phyloP scores from a whole-genome alignment of 1,284 basidiomycete species.

The Ustilago hordei region DNA sequence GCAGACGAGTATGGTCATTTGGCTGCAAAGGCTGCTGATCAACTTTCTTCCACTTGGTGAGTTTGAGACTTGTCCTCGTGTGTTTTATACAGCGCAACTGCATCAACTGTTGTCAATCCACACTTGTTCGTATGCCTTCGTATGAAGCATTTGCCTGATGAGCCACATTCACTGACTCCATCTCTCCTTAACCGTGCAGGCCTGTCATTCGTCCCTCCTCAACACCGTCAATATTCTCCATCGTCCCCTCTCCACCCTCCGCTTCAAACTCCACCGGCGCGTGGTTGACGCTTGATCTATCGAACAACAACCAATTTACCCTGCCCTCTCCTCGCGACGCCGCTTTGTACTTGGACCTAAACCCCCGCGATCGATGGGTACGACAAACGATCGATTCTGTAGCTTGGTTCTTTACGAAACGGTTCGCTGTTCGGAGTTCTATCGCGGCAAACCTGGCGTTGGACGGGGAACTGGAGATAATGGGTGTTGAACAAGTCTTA shows the following conservation, averaged over 20 bases:
- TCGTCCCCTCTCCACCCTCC: background rate
- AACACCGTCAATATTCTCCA: constrained; percentile 22
- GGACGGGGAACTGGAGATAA: constrained; percentile 26
- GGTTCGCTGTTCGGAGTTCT: constrained; percentile 16
- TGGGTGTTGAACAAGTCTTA: constrained; percentile 37
- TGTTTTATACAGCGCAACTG: background rate
- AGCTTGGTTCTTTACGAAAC: constrained; percentile 29
- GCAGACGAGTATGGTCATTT: constrained; percentile 57
- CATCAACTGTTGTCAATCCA: no score
- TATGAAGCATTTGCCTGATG: no score
- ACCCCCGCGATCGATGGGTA: constrained; percentile 37
- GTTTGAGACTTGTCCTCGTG: constrained; percentile 2
- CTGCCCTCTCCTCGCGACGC: constrained; percentile 25
- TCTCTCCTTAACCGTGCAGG: constrained; percentile 9
- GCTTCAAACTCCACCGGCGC: constrained; percentile 11
- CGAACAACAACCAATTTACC: constrained; percentile 11
- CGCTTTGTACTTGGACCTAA: constrained; percentile 17
- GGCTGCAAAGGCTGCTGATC: constrained; percentile 50
- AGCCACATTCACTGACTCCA: background rate
- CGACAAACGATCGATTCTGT: constrained; percentile 23
- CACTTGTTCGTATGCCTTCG: no score
- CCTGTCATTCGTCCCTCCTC: constrained; percentile 22
- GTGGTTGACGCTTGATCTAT: constrained; percentile 35
- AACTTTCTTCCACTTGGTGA: constrained; percentile 47
- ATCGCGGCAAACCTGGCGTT: constrained; percentile 32